These are phyloP conservation scores for Bromus sterilis DNA, from an alignment of 176 grass and related monocot genomes.

Conservation along the genomic window DNA sequence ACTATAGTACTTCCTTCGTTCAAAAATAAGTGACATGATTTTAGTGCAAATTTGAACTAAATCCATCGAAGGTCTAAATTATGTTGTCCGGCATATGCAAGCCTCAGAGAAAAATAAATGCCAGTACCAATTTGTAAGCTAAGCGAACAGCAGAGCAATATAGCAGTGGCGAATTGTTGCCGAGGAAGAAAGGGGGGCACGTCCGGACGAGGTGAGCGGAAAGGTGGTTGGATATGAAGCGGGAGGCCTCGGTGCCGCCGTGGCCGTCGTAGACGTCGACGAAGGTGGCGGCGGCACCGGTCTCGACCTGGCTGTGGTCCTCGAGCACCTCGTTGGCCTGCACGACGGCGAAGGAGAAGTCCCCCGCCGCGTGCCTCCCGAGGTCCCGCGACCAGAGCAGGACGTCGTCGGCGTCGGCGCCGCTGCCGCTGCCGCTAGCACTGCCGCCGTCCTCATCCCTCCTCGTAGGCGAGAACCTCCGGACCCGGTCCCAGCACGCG, in stretches of 20 bases:
- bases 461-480: conserved; percentile 71
- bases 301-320: conserved; percentile 98
- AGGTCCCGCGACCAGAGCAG: conserved; percentile 91
- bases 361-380: conserved; percentile 59
- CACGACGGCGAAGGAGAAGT: conserved; percentile 92
- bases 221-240: conserved; percentile 85
- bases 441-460: conserved; percentile 64
- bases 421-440: conserved; percentile 4
- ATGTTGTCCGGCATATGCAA: too few species aligned
- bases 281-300: conserved; percentile 54
- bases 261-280: conserved; percentile 95
- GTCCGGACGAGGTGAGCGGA: conserved; percentile 82
- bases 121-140: not conserved
- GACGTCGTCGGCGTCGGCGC: conserved; percentile 32
- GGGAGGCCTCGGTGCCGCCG: conserved; percentile 86
- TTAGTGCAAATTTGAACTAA: too few species aligned
- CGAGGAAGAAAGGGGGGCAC: not conserved
- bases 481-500: conserved; percentile 87
- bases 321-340: conserved; percentile 95
- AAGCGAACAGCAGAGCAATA: not conserved
- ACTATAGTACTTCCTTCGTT: too few species aligned
- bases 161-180: too few species aligned
- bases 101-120: not conserved
- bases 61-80: too few species aligned
- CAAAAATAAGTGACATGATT: too few species aligned